phyloP scores from a whole-genome alignment of 148 eudicot species.

The Rhododendron ferrugineum region DNA sequence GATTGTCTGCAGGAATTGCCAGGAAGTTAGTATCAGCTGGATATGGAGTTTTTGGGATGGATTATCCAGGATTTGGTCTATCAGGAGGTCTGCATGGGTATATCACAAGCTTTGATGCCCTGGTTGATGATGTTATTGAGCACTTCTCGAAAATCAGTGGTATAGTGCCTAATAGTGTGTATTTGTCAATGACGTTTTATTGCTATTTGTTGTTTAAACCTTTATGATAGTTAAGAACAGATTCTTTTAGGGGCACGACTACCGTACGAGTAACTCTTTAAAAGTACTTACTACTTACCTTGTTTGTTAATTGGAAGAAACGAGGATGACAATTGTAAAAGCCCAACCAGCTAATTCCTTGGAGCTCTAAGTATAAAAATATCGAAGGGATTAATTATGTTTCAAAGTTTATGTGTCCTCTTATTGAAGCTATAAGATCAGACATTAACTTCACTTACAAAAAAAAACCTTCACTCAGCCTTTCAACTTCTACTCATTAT shows the following conservation, averaged over 20 bases:
- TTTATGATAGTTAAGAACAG: neutral
- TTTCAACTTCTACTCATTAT: neutral
- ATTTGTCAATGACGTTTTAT: neutral
- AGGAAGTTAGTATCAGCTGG: slow-evolving; percentile 79
- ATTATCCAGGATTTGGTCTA: slow-evolving; percentile 98
- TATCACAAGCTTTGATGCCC: slow-evolving; percentile 61
- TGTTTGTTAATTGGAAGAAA: neutral
- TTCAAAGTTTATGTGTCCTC: neutral
- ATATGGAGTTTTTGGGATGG: slow-evolving; percentile 88
- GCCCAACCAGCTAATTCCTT: neutral
- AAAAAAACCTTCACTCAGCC: neutral
- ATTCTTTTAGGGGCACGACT: neutral
- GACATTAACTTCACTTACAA: neutral
- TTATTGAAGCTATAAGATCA: neutral
- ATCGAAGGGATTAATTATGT: neutral
- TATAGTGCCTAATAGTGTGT: slow-evolving; percentile 13
- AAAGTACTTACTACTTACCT: neutral
- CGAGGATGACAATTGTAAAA: neutral
- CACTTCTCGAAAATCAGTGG: slow-evolving; percentile 71
- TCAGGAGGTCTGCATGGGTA: slow-evolving; percentile 97
- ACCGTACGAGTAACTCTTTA: neutral
- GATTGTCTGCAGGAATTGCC: slow-evolving; percentile 69
- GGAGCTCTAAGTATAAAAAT: neutral
- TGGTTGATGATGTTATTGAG: slow-evolving; percentile 87
- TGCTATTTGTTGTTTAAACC: neutral